phyloP scores from a whole-genome alignment of 1,284 basidiomycete species.

The Microbotryum saponariae region DNA sequence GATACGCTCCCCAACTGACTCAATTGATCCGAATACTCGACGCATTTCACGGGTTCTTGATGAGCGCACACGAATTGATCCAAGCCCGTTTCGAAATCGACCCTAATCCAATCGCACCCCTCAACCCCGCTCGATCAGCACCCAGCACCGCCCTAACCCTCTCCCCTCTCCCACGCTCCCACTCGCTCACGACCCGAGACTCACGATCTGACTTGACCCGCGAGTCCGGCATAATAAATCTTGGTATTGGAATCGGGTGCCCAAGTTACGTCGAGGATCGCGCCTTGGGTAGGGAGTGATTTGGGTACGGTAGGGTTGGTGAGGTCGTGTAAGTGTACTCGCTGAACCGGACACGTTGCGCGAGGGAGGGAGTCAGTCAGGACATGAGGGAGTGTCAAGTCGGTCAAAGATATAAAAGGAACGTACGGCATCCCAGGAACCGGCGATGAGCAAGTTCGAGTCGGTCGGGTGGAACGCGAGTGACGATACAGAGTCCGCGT shows the following conservation, averaged over 20 bases:
- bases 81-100: constrained; percentile 45
- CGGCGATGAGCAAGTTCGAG: constrained; percentile 65
- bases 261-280: constrained; percentile 42
- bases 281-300: constrained; percentile 41
- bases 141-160: too few species aligned
- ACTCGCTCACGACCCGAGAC: too few species aligned
- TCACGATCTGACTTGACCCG: constrained; percentile 49
- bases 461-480: constrained; percentile 72
- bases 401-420: too few species aligned
- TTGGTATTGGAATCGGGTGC: constrained; percentile 14
- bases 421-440: constrained; percentile 81
- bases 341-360: constrained; percentile 9
- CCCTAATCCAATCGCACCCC: constrained; percentile 32
- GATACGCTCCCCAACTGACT: constrained; percentile 36
- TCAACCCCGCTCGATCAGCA: too few species aligned
- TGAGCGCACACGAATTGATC: constrained; percentile 45
- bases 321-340: constrained; percentile 42
- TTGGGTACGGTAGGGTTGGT: constrained; percentile 37
- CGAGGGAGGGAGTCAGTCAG: not conserved
- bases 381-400: not conserved
- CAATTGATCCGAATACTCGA: constrained; percentile 43
- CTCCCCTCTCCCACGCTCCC: too few species aligned
- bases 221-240: constrained; percentile 45
- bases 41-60: constrained; percentile 42
- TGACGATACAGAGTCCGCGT: constrained; percentile 74